A percentile compares a stretch with the other conserved stretches of the same genome.
Evolutionary conservation across 495 filamentous ascomycete genomes (phyloP).

Genomic region (Podospora conica): DNA sequence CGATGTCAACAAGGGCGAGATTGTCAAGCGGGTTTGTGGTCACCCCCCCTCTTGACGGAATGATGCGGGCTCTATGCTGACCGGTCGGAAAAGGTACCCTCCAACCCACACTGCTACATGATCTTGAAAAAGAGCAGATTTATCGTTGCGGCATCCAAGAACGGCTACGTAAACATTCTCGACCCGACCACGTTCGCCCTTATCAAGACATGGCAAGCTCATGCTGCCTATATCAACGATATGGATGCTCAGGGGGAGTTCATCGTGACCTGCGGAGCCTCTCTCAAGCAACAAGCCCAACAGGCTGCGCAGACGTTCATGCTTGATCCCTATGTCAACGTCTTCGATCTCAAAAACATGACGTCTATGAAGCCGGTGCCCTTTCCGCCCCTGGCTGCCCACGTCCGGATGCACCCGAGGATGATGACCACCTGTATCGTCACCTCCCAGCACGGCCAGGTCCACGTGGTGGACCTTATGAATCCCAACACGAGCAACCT

Average conservation of each 20-base stretch:
- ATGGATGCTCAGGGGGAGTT: constrained; percentile 93
- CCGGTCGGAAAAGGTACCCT: constrained; percentile 46
- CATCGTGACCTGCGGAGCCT: constrained; percentile 92
- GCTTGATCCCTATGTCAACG: constrained; percentile 85
- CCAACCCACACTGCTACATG: constrained; percentile 71
- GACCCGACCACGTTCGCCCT: constrained; percentile 70
- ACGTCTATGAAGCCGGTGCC: constrained; percentile 79
- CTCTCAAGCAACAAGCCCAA: constrained; percentile 51
- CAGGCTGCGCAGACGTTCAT: constrained; percentile 47
- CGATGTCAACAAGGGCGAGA: constrained; percentile 77
- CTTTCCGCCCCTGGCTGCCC: constrained; percentile 85
- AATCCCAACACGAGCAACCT: constrained; percentile 86
- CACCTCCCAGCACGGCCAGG: constrained; percentile 79
- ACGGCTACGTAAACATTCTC: constrained; percentile 78
- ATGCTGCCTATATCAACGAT: constrained; percentile 76
- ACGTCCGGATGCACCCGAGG: constrained; percentile 90
- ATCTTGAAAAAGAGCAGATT: constrained; percentile 87
- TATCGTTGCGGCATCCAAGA: constrained; percentile 83
- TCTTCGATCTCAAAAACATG: constrained; percentile 87
- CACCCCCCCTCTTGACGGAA: background rate
- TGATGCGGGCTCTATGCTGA: constrained; percentile 2
- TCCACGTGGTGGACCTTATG: constrained; percentile 92
- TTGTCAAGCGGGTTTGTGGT: constrained; percentile 58
- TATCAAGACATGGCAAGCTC: constrained; percentile 82
- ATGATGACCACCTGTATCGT: constrained; percentile 91